Evolutionary conservation across 371 early-diverging fungal genomes (phyloP).

Genomic region (Fennellomyces sp.): DNA sequence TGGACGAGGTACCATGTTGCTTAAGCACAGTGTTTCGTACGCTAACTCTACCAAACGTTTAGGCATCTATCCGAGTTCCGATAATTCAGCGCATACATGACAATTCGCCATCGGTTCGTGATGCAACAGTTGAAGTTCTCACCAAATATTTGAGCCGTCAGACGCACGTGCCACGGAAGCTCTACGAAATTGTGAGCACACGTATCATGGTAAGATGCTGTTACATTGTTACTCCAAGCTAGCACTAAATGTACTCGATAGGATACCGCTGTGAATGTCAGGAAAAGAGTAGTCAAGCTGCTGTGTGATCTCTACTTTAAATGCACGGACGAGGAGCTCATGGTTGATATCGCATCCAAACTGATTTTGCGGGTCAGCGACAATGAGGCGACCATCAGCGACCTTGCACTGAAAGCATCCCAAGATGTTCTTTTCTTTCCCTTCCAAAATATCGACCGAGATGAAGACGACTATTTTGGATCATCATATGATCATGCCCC

Average conservation of each 20-base stretch:
- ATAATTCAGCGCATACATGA: constrained; percentile 81
- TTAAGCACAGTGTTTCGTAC: not conserved
- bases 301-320: constrained; percentile 70
- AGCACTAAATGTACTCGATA: constrained; percentile 27
- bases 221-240: not conserved
- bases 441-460: constrained; percentile 40
- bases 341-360: constrained; percentile 76
- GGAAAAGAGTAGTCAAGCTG: constrained; percentile 84
- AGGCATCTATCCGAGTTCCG: constrained; percentile 66
- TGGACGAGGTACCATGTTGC: constrained; percentile 46
- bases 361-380: constrained; percentile 77
- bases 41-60: not conserved
- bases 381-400: constrained; percentile 77
- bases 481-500: constrained; percentile 28
- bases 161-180: constrained; percentile 60
- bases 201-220: constrained; percentile 62
- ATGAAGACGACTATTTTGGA: constrained; percentile 43
- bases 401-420: constrained; percentile 71
- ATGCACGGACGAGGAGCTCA: constrained; percentile 48
- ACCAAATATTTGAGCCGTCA: constrained; percentile 78
- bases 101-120: constrained; percentile 85
- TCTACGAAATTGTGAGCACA: constrained; percentile 76
- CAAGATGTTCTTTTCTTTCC: constrained; percentile 76
- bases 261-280: constrained; percentile 87
- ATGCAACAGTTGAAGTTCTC: constrained; percentile 87